These are phyloP conservation scores for Calycina marina DNA, from an alignment of 2,329 filamentous ascomycete species.

Conservation along the genomic window DNA sequence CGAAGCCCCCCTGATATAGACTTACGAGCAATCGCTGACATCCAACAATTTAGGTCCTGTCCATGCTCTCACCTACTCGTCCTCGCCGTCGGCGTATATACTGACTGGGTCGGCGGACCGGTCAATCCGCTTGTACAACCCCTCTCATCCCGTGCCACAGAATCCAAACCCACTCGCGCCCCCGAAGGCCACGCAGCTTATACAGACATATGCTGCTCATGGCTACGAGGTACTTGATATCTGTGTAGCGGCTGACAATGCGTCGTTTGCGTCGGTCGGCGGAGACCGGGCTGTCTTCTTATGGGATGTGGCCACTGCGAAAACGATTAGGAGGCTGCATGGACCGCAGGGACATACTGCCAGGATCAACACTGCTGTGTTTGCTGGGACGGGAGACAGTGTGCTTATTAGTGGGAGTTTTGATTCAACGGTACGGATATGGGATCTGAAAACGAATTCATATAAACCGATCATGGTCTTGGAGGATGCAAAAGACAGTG, in stretches of 20 bases:
- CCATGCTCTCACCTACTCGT: constrained; percentile 59
- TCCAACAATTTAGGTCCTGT: constrained; percentile 41
- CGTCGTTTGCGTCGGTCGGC: constrained; percentile 72
- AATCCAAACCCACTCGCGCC: constrained; percentile 25
- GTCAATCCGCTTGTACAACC: constrained; percentile 75
- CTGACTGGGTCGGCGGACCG: constrained; percentile 80
- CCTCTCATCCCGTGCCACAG: constrained; percentile 35
- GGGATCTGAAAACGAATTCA: constrained; percentile 46
- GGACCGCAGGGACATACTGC: constrained; percentile 29
- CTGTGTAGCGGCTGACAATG: constrained; percentile 60
- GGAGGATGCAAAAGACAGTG: constrained; percentile 56
- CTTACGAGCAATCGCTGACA: constrained; percentile 3
- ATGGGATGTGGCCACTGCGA: constrained; percentile 79
- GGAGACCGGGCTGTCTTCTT: constrained; percentile 85
- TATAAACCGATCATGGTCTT: constrained; percentile 58
- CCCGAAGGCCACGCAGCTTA: constrained; percentile 35
- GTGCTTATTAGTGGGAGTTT: constrained; percentile 61
- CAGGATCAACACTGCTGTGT: constrained; percentile 63
- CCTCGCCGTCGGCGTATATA: constrained; percentile 60
- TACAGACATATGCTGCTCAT: constrained; percentile 82
- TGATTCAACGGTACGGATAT: constrained; percentile 62
- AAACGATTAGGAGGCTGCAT: constrained; percentile 61
- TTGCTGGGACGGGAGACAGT: constrained; percentile 61
- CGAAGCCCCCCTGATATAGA: not conserved
- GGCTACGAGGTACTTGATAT: constrained; percentile 85